Base-by-base conservation (phyloP, 805 yeast genomes). In the Barnettozyma sp. region DNA sequence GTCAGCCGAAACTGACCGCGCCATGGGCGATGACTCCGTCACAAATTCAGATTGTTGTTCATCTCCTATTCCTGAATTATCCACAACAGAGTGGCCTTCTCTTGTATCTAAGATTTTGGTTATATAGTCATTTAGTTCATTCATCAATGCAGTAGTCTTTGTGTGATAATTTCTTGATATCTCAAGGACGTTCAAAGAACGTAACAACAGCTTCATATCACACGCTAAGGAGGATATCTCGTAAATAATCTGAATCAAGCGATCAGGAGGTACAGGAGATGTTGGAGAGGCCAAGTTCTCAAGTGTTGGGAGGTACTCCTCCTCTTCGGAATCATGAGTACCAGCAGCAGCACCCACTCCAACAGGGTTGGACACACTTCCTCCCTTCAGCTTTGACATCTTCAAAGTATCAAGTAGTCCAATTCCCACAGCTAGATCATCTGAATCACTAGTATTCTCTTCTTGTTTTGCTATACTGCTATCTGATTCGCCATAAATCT, bases 171-270 rank as follows among this genome's bases (percentile, higher is more conserved):
- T 55, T 18, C 54, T 52, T 12, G 70, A 56, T 71, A 76, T 71
- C 35, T 71, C 73, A 33, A 71, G 54, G 1, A 67, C 75, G 49
- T 77, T 76, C 40, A 66, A 54, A 0, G 78, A 68, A 36, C 82
- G 59, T 31, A 77, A 49, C 67, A 80, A 68, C 40, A 82, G 55
- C 46, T 78, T 76, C 58, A 76, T 63, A 49, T 82, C 90, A 41
- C 77, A 71, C 0, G 74, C 74, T 28, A 78, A 54, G 0, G 77
- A 72, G 1, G 81, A 77, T 5, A 73, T 60, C 44, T 82, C 84
- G 47, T 72, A 74, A 29, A 82, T 70, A 30, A 75, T 54, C 40
- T 77, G 79, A 27, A 82, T 63, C 6, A 76, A 62, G 29, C 62
- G 58, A 40, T 73, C 78, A 11, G 71, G 62, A 5, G 86, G 78